phyloP scores from a whole-genome alignment of 2,329 filamentous ascomycete species.

The Celoporthe dispersa region DNA sequence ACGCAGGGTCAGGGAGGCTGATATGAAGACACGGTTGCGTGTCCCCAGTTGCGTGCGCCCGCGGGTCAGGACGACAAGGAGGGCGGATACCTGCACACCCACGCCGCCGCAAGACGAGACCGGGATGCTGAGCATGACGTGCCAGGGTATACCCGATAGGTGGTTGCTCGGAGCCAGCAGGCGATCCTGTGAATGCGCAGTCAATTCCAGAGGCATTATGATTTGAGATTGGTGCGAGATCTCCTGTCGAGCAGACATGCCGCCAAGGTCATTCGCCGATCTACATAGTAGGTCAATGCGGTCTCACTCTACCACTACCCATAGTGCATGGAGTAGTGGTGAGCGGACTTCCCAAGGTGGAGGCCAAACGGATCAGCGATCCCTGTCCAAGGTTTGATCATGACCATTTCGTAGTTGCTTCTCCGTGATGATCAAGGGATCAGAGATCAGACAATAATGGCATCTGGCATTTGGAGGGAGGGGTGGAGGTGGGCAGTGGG shows the following conservation, averaged over 20 bases:
- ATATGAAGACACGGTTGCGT: constrained; percentile 1
- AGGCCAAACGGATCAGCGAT: constrained; percentile 3
- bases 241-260: neutral
- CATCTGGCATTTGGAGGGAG: neutral
- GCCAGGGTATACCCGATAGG: neutral
- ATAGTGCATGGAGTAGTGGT: neutral
- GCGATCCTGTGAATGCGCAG: neutral
- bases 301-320: constrained; percentile 4
- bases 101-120: neutral
- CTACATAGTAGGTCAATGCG: constrained; percentile 6
- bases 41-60: neutral
- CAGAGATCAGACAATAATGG: constrained; percentile 1
- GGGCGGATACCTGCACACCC: constrained; percentile 5
- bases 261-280: neutral
- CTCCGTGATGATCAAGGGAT: neutral
- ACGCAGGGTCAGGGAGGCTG: constrained; percentile 13
- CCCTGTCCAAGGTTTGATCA: constrained; percentile 2
- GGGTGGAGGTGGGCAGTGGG: neutral
- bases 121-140: neutral
- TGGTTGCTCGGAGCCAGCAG: neutral
- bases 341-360: neutral
- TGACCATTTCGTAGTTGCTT: constrained; percentile 1
- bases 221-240: neutral
- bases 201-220: neutral
- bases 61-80: neutral